Conservation (phyloP, 108 stramenopile genomes). For the Mediolabrus comicus region DNA sequence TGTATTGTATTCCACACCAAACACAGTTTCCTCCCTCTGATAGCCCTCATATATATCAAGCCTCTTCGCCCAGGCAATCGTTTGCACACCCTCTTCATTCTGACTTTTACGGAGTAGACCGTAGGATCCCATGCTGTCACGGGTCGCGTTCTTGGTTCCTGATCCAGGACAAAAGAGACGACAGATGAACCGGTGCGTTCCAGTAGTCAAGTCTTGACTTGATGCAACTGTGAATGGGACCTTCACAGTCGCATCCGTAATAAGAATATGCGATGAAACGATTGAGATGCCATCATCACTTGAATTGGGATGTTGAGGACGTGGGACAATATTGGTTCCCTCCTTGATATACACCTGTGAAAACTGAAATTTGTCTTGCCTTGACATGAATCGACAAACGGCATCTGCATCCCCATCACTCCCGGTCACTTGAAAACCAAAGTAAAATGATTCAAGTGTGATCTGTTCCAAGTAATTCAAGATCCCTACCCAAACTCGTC, state of each 20-base stretch:
- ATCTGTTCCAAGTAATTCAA: conserved; percentile 33
- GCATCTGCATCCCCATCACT: conserved; percentile 2
- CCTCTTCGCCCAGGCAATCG: conserved; percentile 7
- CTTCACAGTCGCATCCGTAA: background rate
- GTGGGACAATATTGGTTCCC: background rate
- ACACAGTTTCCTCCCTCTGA: conserved; percentile 11
- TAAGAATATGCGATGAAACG: background rate
- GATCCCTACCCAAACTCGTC: conserved; percentile 26
- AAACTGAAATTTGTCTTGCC: conserved; percentile 25
- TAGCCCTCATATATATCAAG: conserved; percentile 5
- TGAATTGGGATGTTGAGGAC: background rate
- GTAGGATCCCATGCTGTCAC: conserved; percentile 15
- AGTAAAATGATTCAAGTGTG: conserved; percentile 17
- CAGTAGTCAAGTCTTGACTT: conserved; percentile 4
- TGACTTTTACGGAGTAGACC: conserved; percentile 15
- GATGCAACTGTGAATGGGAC: conserved; percentile 2
- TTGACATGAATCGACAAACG: conserved; percentile 16
- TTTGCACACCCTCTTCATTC: background rate
- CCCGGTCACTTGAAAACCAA: conserved; percentile 15
- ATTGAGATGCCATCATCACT: background rate
- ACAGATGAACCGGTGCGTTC: conserved; percentile 18
- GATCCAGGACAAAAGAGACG: conserved; percentile 30
- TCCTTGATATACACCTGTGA: background rate
- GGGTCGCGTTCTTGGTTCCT: background rate
- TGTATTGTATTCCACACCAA: conserved; percentile 29